Evolutionary conservation across 805 yeast species (phyloP), one percentile per base, ranked within the genome.

Genomic region (Barnettozyma siamensis): DNA sequence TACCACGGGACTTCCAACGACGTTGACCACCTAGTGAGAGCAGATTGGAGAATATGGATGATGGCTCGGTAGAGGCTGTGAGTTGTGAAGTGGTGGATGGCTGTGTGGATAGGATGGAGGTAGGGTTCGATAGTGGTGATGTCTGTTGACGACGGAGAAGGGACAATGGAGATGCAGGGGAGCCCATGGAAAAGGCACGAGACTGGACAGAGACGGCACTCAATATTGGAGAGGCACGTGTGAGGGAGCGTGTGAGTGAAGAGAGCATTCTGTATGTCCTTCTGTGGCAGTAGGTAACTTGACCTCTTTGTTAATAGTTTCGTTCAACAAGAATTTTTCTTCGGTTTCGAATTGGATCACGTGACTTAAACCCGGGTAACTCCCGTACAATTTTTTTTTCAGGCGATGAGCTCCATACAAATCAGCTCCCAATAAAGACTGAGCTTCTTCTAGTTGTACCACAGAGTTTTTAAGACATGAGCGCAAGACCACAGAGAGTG

Each of bases 1-100:
- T 84, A 64, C 99, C 98, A 66, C 96, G 79, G 30, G 91, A 72
- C 60, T 87, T 81, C 83, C 89, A 82, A 71, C 96, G 70, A 49
- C 69, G 66, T 51, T 76, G 83, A 23, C 69, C 60, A 37, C 69
- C 60, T 1, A 71, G 64, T 2, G 46, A 34, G 4, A 44, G 15
- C 3, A 67, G 37, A 19, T 64, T 51, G 26, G 62, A 55, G 42
- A 55, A 56, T 45, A 58, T 52, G 10, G 58, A 50, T 11, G 50
- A n/a, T n/a, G 45, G 3, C 18, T 19, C 18, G 12, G n/a, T n/a
- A n/a, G 31, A 11, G 15, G 35, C 10, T 35, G 28, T 7, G 3
- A 29, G 18, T 26, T 27, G 28, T 26, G 43, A 12, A 16, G 31
- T 6, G 19, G 21, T 31, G 30, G 38, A 10, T 18, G 41, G 12